Percentiles rank a stretch among this genome's conserved stretches.
These are phyloP conservation scores for Jatropha podagrica DNA, from an alignment of 441 rosid genomes.

Conservation along the genomic window DNA sequence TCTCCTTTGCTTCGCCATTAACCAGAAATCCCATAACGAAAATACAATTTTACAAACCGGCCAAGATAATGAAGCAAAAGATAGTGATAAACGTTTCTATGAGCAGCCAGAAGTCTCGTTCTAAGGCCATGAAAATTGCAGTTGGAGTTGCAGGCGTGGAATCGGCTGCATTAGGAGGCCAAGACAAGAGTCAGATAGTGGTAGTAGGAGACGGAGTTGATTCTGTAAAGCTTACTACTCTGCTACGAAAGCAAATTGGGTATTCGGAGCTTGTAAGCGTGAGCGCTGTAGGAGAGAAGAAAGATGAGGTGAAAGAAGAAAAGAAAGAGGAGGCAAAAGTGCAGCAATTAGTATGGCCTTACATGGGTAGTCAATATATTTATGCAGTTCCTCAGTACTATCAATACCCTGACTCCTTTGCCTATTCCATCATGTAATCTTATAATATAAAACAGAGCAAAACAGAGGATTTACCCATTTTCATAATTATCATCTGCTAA, in stretches of 20 bases:
- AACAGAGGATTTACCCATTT: too few relatives aligned
- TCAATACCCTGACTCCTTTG: slow-evolving; percentile 10
- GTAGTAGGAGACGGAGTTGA: slow-evolving; percentile 48
- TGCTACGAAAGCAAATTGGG: slow-evolving; percentile 42
- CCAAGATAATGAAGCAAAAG: slow-evolving; percentile 35
- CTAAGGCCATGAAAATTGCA: slow-evolving; percentile 37
- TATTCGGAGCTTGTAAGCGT: slow-evolving; percentile 32
- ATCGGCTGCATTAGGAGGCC: slow-evolving; percentile 39
- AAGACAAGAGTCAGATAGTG: slow-evolving; percentile 52
- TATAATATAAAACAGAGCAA: neutral
- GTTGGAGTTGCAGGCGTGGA: slow-evolving; percentile 42
- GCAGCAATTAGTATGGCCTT: neutral
- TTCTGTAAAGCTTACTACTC: slow-evolving; percentile 32
- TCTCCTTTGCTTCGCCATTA: too few relatives aligned
- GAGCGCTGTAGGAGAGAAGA: slow-evolving; percentile 3
- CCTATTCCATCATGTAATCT: slow-evolving; percentile 39
- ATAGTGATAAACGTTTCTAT: slow-evolving; percentile 33
- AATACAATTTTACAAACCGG: too few relatives aligned
- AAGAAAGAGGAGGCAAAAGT: slow-evolving; percentile 4
- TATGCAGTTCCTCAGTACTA: slow-evolving; percentile 16
- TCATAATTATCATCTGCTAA: too few relatives aligned
- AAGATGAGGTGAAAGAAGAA: slow-evolving; percentile 9
- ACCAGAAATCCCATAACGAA: too few relatives aligned
- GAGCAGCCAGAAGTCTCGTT: slow-evolving; percentile 21
- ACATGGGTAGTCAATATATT: neutral